Evolutionary conservation across 2,329 filamentous ascomycete genomes (phyloP), one percentile per base, ranked within the genome.

Genomic region (Colletotrichum acutatum): DNA sequence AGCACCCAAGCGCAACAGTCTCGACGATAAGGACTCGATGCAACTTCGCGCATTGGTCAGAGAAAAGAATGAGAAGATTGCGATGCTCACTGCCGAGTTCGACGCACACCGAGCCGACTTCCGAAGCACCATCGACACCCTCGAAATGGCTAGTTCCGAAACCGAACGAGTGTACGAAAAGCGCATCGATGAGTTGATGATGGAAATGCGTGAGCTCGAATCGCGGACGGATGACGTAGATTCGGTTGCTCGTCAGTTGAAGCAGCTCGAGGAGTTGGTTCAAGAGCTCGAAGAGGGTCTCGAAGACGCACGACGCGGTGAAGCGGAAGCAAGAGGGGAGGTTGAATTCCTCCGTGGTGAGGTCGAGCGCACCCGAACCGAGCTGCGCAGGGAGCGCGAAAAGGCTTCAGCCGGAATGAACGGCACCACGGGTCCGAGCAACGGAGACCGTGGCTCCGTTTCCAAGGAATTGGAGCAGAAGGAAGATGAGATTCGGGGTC

Each of bases 11-110:
- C 83, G 85, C 74, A 83, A 83, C 76, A 88, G 86, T 77, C 76
- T 89, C 28, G 91, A 92, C 70, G 93, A 93, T 69, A 92, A 92
- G 76, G 95, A 98, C 80, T 88, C 91, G 2, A 81, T 89, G 5
- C 93, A 97, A 79, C 86, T 99, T 70, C 91, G 95, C 66, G 90
- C 92, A n/a, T 84, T 97, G 77, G 84, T 99, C 66, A 90, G 94
- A 28, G 97, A 99, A 83, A 98, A 97, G 88, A 98, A 98, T 78
- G 97, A 99, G 71, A 98, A 95, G 85, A 98, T 99, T 76, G 92
- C 93, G 30, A 92, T 96, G 87, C 89, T 99, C 77, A 98, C 95
- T 0, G 91, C 94, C 9, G 97, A 99, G 80, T 99, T 99, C 78
- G 97, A 99, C 80, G 91, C 93, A 11, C 96, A 99, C 80, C 90